Conservation (phyloP, 1,284 basidiomycete species). For the Sporisorium exsertum region DNA sequence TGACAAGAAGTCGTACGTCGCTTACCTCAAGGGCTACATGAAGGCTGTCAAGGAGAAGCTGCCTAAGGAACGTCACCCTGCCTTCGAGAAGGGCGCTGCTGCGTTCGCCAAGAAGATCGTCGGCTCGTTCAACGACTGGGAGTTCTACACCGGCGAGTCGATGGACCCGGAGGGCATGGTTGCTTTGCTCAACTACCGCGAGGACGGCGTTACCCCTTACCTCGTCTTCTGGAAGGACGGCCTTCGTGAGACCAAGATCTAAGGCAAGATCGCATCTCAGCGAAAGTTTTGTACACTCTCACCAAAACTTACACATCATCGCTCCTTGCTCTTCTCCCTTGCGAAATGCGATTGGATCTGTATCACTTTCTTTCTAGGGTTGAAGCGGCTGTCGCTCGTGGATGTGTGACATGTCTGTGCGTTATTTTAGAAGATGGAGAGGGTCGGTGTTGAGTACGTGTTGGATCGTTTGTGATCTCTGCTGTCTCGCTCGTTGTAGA, state of each 20-base stretch:
- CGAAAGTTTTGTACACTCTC: background rate
- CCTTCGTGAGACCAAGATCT: conserved; percentile 68
- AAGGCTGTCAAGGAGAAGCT: conserved; percentile 77
- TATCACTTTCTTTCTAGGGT: background rate
- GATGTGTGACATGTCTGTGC: background rate
- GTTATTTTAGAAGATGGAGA: too few species aligned
- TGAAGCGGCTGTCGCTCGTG: background rate
- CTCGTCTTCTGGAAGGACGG: conserved; percentile 71
- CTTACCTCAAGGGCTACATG: conserved; percentile 90
- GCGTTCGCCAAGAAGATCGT: conserved; percentile 77
- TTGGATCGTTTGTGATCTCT: too few species aligned
- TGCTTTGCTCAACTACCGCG: conserved; percentile 71
- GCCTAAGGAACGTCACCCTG: conserved; percentile 76
- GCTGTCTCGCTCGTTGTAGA: too few species aligned
- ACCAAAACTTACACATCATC: background rate
- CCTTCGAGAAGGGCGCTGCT: conserved; percentile 86
- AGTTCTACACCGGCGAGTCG: conserved; percentile 86
- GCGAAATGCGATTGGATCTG: conserved; percentile 16
- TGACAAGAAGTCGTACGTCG: conserved; percentile 90
- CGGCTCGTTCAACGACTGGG: conserved; percentile 88
- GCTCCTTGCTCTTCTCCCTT: background rate
- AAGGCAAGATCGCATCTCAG: conserved; percentile 13
- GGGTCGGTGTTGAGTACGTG: background rate
- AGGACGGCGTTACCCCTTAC: conserved; percentile 77
- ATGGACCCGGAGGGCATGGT: conserved; percentile 71